A percentile compares a stretch with the other conserved stretches of the same genome.
phyloP scores from a whole-genome alignment of 2,329 filamentous ascomycete species.

The Mollisia scopiformis region DNA sequence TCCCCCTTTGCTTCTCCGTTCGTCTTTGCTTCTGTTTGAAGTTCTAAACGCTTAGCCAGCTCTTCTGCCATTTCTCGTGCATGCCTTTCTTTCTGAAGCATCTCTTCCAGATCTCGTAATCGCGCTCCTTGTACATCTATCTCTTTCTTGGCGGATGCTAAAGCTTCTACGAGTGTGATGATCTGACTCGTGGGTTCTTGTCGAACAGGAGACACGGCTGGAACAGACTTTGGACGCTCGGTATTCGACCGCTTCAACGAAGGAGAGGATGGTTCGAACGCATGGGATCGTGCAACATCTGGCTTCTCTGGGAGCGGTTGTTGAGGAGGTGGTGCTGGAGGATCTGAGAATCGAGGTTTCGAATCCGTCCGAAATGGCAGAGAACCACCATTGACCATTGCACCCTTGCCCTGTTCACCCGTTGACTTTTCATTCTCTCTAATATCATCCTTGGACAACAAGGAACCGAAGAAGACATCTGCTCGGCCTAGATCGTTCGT shows the following conservation, averaged over 20 bases:
- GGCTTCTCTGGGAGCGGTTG: constrained; percentile 94
- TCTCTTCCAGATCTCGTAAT: constrained; percentile 79
- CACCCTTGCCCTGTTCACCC: constrained; percentile 47
- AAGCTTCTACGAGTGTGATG: constrained; percentile 79
- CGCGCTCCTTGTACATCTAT: constrained; percentile 80
- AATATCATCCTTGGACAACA: constrained; percentile 73
- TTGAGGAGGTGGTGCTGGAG: constrained; percentile 89
- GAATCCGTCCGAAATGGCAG: constrained; percentile 66
- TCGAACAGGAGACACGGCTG: constrained; percentile 48
- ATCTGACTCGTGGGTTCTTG: constrained; percentile 72
- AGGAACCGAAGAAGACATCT: constrained; percentile 75
- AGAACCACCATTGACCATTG: constrained; percentile 48
- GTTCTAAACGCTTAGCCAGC: constrained; percentile 70
- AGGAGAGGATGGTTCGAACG: constrained; percentile 51
- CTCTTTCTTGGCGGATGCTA: constrained; percentile 83
- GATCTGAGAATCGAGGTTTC: constrained; percentile 87
- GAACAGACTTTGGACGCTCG: constrained; percentile 68
- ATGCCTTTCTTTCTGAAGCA: constrained; percentile 77
- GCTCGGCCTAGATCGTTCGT: constrained; percentile 83
- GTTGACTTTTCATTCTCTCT: constrained; percentile 56
- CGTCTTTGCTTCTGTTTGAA: constrained; percentile 49
- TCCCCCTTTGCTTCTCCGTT: constrained; percentile 44
- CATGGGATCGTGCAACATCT: constrained; percentile 59
- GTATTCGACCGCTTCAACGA: constrained; percentile 77
- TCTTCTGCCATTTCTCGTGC: constrained; percentile 87